Percentiles rank a stretch among this genome's conserved stretches.
phyloP scores from a whole-genome alignment of 768 basidiomycete genomes.

The Baorangia bicolor region DNA sequence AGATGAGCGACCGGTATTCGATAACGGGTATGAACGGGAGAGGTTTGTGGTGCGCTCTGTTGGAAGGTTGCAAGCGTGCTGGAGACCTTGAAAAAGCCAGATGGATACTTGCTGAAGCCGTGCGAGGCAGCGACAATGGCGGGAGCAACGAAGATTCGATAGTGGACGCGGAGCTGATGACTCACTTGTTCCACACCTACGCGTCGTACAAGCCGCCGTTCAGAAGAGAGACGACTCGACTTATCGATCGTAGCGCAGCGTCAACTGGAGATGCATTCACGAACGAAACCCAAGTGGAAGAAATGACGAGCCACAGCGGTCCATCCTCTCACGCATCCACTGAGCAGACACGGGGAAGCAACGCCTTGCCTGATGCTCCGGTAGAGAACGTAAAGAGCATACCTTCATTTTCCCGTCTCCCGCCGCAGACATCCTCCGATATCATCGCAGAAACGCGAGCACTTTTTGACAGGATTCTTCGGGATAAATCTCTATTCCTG shows the following conservation, averaged over 20 bases:
- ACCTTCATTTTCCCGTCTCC: conserved; percentile 46
- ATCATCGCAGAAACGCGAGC: conserved; percentile 64
- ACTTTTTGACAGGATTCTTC: conserved; percentile 63
- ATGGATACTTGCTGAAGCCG: conserved; percentile 90
- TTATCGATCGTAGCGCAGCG: conserved; percentile 31
- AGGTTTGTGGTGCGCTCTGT: conserved; percentile 75
- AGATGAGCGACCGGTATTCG: conserved; percentile 78
- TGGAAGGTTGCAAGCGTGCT: conserved; percentile 85
- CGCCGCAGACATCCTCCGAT: conserved; percentile 72
- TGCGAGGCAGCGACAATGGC: conserved; percentile 19
- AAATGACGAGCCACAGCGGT: not conserved
- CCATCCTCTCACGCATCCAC: conserved; percentile 1
- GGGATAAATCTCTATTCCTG: conserved; percentile 33
- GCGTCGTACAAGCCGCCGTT: conserved; percentile 77
- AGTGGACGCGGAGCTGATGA: conserved; percentile 70
- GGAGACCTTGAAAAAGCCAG: conserved; percentile 81
- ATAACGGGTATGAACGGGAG: conserved; percentile 37
- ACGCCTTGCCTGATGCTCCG: conserved; percentile 2
- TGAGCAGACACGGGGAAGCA: not conserved
- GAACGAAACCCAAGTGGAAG: conserved; percentile 3
- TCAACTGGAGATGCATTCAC: not conserved
- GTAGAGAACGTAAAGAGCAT: not conserved
- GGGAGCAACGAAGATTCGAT: conserved; percentile 30
- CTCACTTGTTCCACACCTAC: conserved; percentile 86
- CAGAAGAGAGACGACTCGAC: conserved; percentile 46